These are phyloP conservation scores for Pyrenopolyporus hunteri DNA, from an alignment of 495 filamentous ascomycete genomes.

Conservation along the genomic window DNA sequence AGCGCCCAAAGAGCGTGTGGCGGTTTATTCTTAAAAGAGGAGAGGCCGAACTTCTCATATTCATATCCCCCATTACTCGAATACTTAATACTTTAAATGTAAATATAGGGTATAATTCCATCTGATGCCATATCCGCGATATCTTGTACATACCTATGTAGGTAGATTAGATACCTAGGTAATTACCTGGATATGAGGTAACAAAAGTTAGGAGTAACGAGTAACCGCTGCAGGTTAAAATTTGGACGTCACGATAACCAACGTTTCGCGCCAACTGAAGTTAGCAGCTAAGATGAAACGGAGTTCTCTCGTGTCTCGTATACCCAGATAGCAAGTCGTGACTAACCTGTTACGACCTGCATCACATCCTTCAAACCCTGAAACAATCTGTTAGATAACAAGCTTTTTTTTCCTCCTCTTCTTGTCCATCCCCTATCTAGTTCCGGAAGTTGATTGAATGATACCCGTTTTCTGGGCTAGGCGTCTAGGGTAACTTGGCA, in stretches of 20 bases:
- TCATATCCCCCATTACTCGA: neutral
- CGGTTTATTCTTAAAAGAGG: too few relatives aligned
- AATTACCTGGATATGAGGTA: too few relatives aligned
- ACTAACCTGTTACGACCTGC: constrained; percentile 20
- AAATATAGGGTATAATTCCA: neutral
- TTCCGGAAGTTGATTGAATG: constrained; percentile 8
- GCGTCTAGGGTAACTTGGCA: constrained; percentile 5
- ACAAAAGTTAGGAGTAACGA: too few relatives aligned
- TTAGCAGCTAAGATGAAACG: constrained; percentile 23
- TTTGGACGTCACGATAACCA: constrained; percentile 1
- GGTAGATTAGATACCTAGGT: too few relatives aligned
- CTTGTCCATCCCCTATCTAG: constrained; percentile 1
- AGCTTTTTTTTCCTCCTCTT: constrained; percentile 5
- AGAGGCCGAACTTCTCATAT: too few relatives aligned
- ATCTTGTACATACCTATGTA: too few relatives aligned
- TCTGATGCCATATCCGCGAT: neutral
- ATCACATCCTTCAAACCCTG: constrained; percentile 27
- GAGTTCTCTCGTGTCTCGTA: constrained; percentile 5
- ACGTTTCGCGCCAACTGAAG: constrained; percentile 8
- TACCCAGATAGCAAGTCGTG: neutral
- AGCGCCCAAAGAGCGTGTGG: too few relatives aligned
- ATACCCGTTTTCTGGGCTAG: constrained; percentile 20
- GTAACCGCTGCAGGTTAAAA: constrained; percentile 1
- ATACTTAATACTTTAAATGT: neutral
- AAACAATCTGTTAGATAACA: constrained; percentile 28